Base-by-base conservation (phyloP, 495 filamentous ascomycete genomes). In the Penicillium subrubescens region DNA sequence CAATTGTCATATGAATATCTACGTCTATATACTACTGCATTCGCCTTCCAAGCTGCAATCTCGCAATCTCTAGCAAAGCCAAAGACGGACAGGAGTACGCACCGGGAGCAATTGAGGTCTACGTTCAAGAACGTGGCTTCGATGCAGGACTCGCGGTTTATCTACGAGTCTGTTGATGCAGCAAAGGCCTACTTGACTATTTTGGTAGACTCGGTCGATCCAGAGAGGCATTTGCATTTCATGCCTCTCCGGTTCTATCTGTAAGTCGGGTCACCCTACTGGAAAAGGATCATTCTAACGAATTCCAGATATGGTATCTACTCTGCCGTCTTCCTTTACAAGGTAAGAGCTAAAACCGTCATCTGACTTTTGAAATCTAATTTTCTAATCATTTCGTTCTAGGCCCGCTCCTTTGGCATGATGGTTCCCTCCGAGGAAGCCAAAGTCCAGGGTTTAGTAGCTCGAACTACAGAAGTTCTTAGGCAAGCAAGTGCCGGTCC, bases 1-100 rank as follows among this genome's bases (percentile, higher is more conserved):
- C 76, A 87, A 34, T 75, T 89, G 56, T 88, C 78, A 21, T 89
- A 88, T 69, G 87, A 89, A 67, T 89, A 88, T 64, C 69, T 89
- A 1, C 74, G 86, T 8, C 80, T 89, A 14, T 89, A 89, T 66
- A 88, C 85, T 37, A 89, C 88, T 52, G 86, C 87, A 0, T 89
- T 89, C 61, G 87, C 87, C 3, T 89, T 88, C 62, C 87, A 89
- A 67, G 87, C 87, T 21, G 86, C 86, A 6, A 85, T 89, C 19
- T 87, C 86, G 11, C 84, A 86, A 23, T 85, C 86, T 0, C 63
- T 87, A 33, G 78, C 78, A 5, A 82, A 79, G 59, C 69, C 75
- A 1, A 79, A 80, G 52, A 73, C 64, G 6, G 73, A 75, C 19
- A 63, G 68, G 7, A 74, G 71, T 15, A 77, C 77, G 6, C 79